These are phyloP conservation scores for Azolla pinnata DNA, from an alignment of 75 land plant genomes.

Conservation along the genomic window DNA sequence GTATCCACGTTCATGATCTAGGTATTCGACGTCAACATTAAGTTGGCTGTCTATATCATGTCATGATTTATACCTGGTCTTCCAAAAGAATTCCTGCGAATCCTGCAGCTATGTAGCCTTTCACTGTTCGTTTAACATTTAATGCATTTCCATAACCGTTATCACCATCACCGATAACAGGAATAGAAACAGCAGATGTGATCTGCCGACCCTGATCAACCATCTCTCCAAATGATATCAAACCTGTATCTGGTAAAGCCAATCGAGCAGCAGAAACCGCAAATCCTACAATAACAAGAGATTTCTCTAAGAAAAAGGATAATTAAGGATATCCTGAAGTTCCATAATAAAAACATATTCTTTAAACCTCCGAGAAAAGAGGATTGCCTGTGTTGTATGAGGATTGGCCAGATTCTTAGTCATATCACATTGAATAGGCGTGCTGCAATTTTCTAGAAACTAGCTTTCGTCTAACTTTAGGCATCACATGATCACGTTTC, in stretches of 20 bases:
- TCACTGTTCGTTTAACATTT: conserved; percentile 94
- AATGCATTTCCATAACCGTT: conserved; percentile 95
- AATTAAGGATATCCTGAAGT: no score
- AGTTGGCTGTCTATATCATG: no score
- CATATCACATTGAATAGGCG: no score
- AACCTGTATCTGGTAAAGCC: conserved; percentile 83
- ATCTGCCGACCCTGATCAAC: conserved; percentile 80
- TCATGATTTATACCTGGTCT: no score
- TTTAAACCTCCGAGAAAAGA: not conserved
- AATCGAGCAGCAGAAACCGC: conserved; percentile 73
- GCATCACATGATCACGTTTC: no score
- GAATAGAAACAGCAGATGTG: conserved; percentile 87
- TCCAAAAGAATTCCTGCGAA: conserved; percentile 95
- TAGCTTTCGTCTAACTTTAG: no score
- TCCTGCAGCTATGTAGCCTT: conserved; percentile 81
- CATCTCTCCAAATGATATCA: conserved; percentile 93
- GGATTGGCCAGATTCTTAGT: no score
- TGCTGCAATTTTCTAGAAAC: no score
- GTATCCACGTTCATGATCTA: no score
- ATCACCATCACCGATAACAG: conserved; percentile 97
- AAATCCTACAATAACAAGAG: conserved; percentile 49
- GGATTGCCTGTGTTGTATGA: no score
- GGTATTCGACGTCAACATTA: not conserved
- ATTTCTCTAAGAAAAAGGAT: not conserved
- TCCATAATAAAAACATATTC: no score